Base-by-base conservation (phyloP, 129 eudicot genomes). In the Mikania micrantha region DNA sequence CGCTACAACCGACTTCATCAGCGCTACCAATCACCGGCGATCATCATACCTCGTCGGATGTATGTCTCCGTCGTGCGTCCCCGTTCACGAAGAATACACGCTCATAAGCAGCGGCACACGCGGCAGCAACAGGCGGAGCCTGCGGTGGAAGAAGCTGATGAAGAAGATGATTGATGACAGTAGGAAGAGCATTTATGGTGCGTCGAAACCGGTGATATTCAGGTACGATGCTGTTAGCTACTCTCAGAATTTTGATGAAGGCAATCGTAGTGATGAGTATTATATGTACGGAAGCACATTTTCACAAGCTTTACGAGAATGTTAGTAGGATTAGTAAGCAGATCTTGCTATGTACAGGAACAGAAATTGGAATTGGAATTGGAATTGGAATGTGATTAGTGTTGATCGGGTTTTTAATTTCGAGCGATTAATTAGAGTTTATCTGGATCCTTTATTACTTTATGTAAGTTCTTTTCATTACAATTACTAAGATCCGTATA, bases 171-270 rank as follows among this genome's bases (percentile, higher is more conserved):
- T 86, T 60, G 77, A 73, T 25, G 95, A 90, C 7, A 70, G 95
- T 75, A 90, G 78, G 77, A 44, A 17, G 67, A 81, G 64, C 78
- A 80, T 86, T 2, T 79, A 72, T 27, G 79, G 80, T 24, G 72
- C 90, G 2, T 66, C 79, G 8, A 83, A 72, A 58, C 83, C 90
- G 7, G 7, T 74, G 15, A 75, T 72, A 4, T 90, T 86, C 60
- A 73, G 68, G 11, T 90, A 90, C 67, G 95, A 90, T 66, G 90
- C 85, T 6, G 85, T 84, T 32, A 86, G 96, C 59, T 90, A 90
- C 15, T 74, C 90, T 0, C 95, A 79, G 61, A 86, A 86, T 47
- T 90, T 84, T 36, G 96, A 58, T 70, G 75, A 57, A 27, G 75
- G 59, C 38, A 57, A 70, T 58, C 25, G 11, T 28, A 4, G 35